Base-by-base conservation (phyloP, 2,329 filamentous ascomycete genomes). In the Calonectria naviculata region DNA sequence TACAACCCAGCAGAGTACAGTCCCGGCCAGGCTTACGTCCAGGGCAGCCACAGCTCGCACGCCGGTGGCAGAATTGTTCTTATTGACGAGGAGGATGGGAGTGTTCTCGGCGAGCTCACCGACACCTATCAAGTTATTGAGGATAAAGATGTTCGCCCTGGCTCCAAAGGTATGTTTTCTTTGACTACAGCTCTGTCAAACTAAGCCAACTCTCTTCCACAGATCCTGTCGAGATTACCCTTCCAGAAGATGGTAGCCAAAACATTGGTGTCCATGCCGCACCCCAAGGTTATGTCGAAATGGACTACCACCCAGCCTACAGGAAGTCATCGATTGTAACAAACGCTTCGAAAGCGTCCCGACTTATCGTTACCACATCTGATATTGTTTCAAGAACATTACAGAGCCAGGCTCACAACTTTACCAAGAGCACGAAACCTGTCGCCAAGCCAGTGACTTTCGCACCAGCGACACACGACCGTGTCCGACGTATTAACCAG, bases 71-170 rank as follows among this genome's bases (percentile, higher is more conserved):
- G 97, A 82, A 96, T 98, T 76, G 96, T 99, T 6, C 88, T 99
- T 12, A 88, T 99, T 19, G 95, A 99, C 80, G 97, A 99, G 83
- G 96, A 98, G 81, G 94, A 99, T 83, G 97, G 97, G 64, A 97
- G 94, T 77, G 94, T 99, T 10, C 94, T 99, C 31, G 97, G 97
- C 54, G 96, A 99, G 85, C 86, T 99, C 72, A 91, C 93, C 69
- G 93, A 96, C 69, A 93, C 93, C 21, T 96, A 94, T 79, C 87
- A 95, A 74, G 89, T 98, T 21, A 87, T 96, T 19, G 95, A 98
- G 79, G 91, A 95, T 74, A 87, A 90, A 31, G 89, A 88, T 62
- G 88, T 99, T 73, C 91, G 93, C 80, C 92, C 93, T 19, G 97
- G 97, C n/a, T 96, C 94, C 6, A 98, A 99, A 88, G 94, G 95